Evolutionary conservation across 306 rosid species (phyloP).

Genomic region (Trifolium pratense): DNA sequence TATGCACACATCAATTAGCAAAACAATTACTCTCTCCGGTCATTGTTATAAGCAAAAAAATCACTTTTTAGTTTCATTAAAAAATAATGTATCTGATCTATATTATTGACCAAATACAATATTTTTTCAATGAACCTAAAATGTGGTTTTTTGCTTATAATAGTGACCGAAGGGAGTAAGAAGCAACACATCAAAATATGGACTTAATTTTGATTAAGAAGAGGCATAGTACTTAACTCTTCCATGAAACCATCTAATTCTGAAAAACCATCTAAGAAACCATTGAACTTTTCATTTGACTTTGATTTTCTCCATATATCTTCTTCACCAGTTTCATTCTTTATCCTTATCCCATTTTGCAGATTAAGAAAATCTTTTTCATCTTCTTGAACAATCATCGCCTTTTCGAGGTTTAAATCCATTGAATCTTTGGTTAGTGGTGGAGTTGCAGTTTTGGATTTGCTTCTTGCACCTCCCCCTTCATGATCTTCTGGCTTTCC

Average conservation of each 20-base stretch:
- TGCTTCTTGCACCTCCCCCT: slow-evolving; percentile 20
- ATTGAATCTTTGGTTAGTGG: slow-evolving; percentile 24
- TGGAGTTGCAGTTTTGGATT: slow-evolving; percentile 3
- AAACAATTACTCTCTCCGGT: no score
- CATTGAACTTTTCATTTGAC: slow-evolving; percentile 46
- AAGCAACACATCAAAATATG: slow-evolving; percentile 32
- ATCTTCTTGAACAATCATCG: slow-evolving; percentile 36
- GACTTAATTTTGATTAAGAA: slow-evolving; percentile 31
- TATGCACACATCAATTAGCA: slow-evolving; percentile 26
- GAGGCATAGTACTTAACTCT: slow-evolving; percentile 44
- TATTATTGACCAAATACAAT: no score
- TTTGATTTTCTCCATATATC: slow-evolving; percentile 43
- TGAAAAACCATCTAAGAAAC: slow-evolving; percentile 57
- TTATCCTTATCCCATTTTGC: slow-evolving; percentile 33
- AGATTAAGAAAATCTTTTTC: slow-evolving; percentile 35
- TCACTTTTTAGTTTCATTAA: no score
- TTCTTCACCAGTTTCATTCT: slow-evolving; percentile 35
- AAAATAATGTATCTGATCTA: no score
- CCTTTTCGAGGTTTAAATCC: slow-evolving; percentile 25
- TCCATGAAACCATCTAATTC: slow-evolving; percentile 55
- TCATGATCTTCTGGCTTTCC: slow-evolving; percentile 49
- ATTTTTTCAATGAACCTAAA: no score
- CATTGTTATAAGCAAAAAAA: no score
- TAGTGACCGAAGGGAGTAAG: no score
- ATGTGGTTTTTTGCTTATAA: no score